These are phyloP conservation scores for Cucurbita ficifolia DNA, from an alignment of 306 rosid species.

Conservation along the genomic window DNA sequence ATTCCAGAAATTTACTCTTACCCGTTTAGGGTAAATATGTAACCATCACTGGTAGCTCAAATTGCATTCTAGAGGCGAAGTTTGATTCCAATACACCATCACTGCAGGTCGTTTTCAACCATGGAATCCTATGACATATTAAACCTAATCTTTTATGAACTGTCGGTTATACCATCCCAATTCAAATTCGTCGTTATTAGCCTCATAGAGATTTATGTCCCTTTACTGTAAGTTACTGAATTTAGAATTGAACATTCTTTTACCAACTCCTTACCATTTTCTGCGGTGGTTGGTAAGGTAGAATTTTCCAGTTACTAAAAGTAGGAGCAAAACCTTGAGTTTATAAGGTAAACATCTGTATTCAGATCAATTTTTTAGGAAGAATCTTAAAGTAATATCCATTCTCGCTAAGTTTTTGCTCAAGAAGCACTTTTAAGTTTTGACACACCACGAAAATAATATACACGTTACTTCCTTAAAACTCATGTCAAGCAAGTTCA, in stretches of 20 bases:
- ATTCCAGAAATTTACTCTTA: neutral
- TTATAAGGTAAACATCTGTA: neutral
- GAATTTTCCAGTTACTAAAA: neutral
- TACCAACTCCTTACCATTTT: neutral
- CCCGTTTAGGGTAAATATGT: neutral
- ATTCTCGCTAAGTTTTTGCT: too few relatives aligned
- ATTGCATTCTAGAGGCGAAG: neutral
- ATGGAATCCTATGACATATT: constrained; percentile 5
- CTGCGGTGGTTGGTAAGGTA: neutral
- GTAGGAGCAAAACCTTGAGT: neutral
- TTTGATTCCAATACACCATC: neutral
- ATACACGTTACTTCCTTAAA: neutral
- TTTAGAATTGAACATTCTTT: neutral
- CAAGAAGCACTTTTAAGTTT: neutral
- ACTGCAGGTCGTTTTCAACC: constrained; percentile 1
- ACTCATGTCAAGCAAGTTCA: neutral
- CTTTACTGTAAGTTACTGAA: neutral
- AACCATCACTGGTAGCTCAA: neutral
- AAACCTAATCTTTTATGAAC: neutral
- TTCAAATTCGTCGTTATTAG: constrained; percentile 1
- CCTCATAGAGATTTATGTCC: neutral
- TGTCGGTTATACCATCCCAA: neutral
- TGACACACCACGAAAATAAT: too few relatives aligned
- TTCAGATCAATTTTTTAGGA: neutral
- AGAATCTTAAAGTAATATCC: neutral